A percentile compares a stretch with the other conserved stretches of the same genome.
Evolutionary conservation across 306 rosid genomes (phyloP).

Genomic region (Gleditsia sinensis): DNA sequence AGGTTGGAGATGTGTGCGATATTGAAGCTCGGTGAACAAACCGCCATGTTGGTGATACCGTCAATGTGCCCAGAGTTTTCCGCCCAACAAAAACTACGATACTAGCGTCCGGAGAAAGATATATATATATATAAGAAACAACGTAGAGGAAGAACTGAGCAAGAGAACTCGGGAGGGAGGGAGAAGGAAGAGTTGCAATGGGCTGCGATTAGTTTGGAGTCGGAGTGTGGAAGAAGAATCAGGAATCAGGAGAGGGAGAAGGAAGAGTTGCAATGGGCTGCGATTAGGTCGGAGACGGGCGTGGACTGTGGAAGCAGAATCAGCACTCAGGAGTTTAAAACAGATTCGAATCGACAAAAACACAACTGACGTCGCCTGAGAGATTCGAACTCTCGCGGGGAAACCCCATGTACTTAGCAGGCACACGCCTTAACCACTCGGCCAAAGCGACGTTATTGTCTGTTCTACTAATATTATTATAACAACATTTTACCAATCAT

Average conservation of each 20-base stretch:
- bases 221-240: background rate
- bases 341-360: background rate
- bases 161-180: background rate
- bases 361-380: slow-evolving; percentile 59
- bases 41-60: slow-evolving; percentile 48
- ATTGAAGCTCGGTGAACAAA: slow-evolving; percentile 39
- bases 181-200: background rate
- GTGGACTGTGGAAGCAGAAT: background rate
- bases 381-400: slow-evolving; percentile 99
- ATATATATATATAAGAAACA: too few relatives aligned
- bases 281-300: background rate
- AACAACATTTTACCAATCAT: too few relatives aligned
- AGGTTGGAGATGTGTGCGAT: slow-evolving; percentile 14
- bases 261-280: background rate
- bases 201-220: background rate
- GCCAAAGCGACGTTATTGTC: slow-evolving; percentile 78
- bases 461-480: too few relatives aligned
- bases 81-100: background rate
- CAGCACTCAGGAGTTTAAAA: background rate
- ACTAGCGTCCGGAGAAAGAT: too few relatives aligned
- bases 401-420: slow-evolving; percentile 92
- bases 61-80: background rate
- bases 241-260: background rate
- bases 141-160: too few relatives aligned
- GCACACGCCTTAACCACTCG: slow-evolving; percentile 99